phyloP scores from a whole-genome alignment of 2,329 filamentous ascomycete genomes.

The Thielaviopsis euricoi region DNA sequence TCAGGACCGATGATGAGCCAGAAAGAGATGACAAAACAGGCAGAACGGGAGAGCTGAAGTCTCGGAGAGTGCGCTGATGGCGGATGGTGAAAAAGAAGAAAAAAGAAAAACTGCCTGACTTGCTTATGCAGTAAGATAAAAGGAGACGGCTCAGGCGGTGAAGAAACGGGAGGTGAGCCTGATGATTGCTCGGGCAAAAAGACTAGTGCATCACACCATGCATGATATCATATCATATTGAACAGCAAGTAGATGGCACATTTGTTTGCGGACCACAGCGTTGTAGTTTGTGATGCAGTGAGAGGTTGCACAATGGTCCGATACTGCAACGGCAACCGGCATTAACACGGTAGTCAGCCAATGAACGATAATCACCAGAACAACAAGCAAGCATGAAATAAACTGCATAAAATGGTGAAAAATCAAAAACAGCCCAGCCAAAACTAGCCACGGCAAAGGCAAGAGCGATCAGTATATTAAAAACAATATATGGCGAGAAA shows the following conservation, averaged over 20 bases:
- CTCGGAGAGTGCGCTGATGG: too few species aligned
- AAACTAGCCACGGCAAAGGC: not conserved
- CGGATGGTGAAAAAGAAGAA: too few species aligned
- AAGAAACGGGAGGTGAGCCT: too few species aligned
- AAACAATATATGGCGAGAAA: not conserved
- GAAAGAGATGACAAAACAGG: too few species aligned
- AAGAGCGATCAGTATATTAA: not conserved
- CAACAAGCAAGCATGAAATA: not conserved
- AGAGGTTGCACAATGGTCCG: not conserved
- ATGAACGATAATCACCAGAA: not conserved
- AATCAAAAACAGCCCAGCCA: not conserved
- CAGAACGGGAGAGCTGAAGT: too few species aligned
- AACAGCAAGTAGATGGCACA: not conserved
- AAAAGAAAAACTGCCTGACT: too few species aligned
- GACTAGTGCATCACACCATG: constrained; percentile 4
- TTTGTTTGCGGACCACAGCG: not conserved
- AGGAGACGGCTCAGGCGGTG: too few species aligned
- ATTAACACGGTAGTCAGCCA: not conserved
- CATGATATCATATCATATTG: not conserved
- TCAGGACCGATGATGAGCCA: too few species aligned
- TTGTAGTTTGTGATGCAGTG: not conserved
- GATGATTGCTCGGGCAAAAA: not conserved
- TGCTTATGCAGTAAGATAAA: too few species aligned
- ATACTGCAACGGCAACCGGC: not conserved
- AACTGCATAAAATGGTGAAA: not conserved